phyloP scores from a whole-genome alignment of 176 grass and related monocot genomes.

The Saccharum spontaneum region DNA sequence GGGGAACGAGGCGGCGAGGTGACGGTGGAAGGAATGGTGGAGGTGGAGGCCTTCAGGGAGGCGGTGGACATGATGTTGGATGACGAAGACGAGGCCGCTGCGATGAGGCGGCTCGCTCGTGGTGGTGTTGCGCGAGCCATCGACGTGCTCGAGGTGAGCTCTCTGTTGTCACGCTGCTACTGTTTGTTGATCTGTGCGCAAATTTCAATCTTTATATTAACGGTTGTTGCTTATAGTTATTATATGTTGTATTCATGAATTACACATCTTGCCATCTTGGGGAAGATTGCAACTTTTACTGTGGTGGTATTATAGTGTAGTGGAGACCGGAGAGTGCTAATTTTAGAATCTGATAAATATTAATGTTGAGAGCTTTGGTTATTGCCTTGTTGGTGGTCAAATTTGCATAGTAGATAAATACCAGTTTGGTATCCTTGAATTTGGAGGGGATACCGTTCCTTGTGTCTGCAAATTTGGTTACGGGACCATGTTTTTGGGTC shows the following conservation, averaged over 20 bases:
- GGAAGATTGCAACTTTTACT: not conserved
- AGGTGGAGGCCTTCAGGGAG: slow-evolving; percentile 67
- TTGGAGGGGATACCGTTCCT: not conserved
- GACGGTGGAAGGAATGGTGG: slow-evolving; percentile 63
- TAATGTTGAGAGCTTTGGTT: not conserved
- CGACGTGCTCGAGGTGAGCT: slow-evolving; percentile 76
- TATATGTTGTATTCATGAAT: not conserved
- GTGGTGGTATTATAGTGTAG: not conserved
- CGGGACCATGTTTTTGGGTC: not conserved
- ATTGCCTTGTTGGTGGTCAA: not conserved
- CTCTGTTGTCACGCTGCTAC: not conserved
- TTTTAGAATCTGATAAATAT: not conserved
- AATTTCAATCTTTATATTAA: not conserved
- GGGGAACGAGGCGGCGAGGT: slow-evolving; percentile 46
- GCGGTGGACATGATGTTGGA: slow-evolving; percentile 77
- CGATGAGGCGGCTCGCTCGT: slow-evolving; percentile 53
- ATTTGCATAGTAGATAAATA: not conserved
- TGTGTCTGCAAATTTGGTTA: slow-evolving; percentile 13
- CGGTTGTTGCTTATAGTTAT: not conserved
- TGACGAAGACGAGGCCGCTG: slow-evolving; percentile 27
- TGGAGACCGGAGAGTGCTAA: not conserved
- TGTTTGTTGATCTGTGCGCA: slow-evolving; percentile 16
- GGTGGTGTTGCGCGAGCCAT: slow-evolving; percentile 60
- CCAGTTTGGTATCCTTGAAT: not conserved
- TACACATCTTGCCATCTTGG: not conserved